Conservation (phyloP, 768 basidiomycete species). For the Leccinellum rugosiceps region DNA sequence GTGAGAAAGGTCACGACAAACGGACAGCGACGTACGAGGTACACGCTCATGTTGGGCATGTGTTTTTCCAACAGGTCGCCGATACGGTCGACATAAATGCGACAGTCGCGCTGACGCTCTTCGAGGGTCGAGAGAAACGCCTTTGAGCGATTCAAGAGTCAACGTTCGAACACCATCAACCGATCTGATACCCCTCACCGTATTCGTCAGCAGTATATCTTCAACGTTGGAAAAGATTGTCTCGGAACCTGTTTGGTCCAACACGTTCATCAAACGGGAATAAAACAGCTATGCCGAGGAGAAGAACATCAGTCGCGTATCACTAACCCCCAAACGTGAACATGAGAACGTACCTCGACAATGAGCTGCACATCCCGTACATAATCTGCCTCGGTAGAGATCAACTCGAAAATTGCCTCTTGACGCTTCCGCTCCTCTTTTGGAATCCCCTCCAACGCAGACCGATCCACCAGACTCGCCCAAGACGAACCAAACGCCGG, state of each 20-base stretch:
- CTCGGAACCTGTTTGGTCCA: slow-evolving; percentile 73
- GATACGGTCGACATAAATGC: slow-evolving; percentile 87
- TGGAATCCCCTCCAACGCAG: slow-evolving; percentile 79
- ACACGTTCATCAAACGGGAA: slow-evolving; percentile 64
- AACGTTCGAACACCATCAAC: not conserved
- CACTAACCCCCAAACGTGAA: not conserved
- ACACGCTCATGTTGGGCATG: slow-evolving; percentile 74
- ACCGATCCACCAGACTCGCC: slow-evolving; percentile 87
- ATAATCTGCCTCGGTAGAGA: slow-evolving; percentile 85
- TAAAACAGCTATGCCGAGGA: slow-evolving; percentile 67
- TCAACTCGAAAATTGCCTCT: slow-evolving; percentile 95
- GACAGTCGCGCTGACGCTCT: slow-evolving; percentile 84
- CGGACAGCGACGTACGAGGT: slow-evolving; percentile 52
- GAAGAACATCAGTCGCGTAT: not conserved
- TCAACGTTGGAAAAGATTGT: slow-evolving; percentile 93
- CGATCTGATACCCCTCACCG: slow-evolving; percentile 44
- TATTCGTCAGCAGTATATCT: slow-evolving; percentile 86
- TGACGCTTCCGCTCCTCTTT: slow-evolving; percentile 79
- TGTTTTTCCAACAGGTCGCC: slow-evolving; percentile 80
- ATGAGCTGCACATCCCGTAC: slow-evolving; percentile 90
- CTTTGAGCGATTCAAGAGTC: slow-evolving; percentile 31
- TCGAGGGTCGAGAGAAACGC: slow-evolving; percentile 86
- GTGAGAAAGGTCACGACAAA: not conserved
- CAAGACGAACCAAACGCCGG: slow-evolving; percentile 77
- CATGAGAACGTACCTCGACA: slow-evolving; percentile 62